Percentiles rank a stretch among this genome's conserved stretches.
Conservation (phyloP, 768 basidiomycete species). For the Russula brevipes region DNA sequence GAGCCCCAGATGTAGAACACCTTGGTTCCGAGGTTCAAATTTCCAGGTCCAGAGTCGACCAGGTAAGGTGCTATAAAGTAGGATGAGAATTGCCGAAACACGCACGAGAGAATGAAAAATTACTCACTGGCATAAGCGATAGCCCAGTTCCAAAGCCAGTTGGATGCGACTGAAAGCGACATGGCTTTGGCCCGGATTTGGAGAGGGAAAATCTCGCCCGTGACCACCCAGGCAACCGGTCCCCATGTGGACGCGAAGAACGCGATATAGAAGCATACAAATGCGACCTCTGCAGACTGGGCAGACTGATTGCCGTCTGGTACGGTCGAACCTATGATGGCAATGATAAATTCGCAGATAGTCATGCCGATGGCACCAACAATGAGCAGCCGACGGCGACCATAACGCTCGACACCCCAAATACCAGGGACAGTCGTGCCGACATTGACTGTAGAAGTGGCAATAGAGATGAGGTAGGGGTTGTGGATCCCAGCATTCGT, state of each 20-base stretch:
- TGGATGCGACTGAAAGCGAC: conserved; percentile 66
- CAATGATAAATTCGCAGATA: conserved; percentile 79
- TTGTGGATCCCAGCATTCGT: conserved; percentile 39
- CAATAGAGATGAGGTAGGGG: conserved; percentile 55
- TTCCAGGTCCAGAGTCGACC: conserved; percentile 41
- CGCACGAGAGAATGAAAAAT: not conserved
- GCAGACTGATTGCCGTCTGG: conserved; percentile 43
- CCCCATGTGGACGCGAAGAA: conserved; percentile 59
- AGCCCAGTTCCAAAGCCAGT: conserved; percentile 80
- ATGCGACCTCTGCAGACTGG: conserved; percentile 42
- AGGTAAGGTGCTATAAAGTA: conserved; percentile 42
- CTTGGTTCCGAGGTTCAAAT: conserved; percentile 57
- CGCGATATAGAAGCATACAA: conserved; percentile 47
- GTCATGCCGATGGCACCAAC: conserved; percentile 79
- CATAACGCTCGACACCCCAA: conserved; percentile 75
- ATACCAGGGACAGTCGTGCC: conserved; percentile 76
- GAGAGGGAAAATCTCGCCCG: conserved; percentile 80
- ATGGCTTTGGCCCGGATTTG: conserved; percentile 79
- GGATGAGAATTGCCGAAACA: not conserved
- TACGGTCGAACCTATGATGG: conserved; percentile 54
- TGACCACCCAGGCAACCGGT: conserved; percentile 58
- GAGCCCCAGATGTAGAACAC: conserved; percentile 85
- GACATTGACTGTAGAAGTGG: conserved; percentile 72
- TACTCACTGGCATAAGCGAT: conserved; percentile 37
- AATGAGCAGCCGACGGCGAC: conserved; percentile 75